Conservation (phyloP, 2,329 filamentous ascomycete species). For the Cercospora sp. region DNA sequence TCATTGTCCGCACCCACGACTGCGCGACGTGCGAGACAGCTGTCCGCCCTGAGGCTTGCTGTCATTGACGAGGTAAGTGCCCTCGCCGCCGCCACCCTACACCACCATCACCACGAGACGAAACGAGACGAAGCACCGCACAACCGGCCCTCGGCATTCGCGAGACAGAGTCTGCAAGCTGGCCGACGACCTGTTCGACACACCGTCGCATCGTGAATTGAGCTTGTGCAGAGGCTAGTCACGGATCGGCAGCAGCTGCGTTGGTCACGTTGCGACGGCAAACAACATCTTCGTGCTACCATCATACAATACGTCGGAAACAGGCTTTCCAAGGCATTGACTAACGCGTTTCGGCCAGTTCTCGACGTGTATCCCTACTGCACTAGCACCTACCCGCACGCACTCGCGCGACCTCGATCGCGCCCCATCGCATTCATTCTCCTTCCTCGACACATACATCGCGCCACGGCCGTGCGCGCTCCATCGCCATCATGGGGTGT, state of each 20-base stretch:
- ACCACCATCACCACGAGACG: background rate
- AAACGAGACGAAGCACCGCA: background rate
- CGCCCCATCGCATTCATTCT: background rate
- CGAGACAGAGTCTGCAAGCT: background rate
- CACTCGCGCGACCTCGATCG: background rate
- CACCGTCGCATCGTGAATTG: background rate
- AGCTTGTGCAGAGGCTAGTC: background rate
- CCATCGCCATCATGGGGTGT: constrained; percentile 84
- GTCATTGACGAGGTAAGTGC: constrained; percentile 7
- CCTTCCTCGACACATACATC: constrained; percentile 11
- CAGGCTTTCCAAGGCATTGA: background rate
- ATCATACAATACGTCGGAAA: constrained; percentile 8
- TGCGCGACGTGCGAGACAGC: background rate
- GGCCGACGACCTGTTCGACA: background rate
- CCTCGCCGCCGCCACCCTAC: background rate
- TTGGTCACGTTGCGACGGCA: constrained; percentile 19
- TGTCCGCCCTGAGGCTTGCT: background rate
- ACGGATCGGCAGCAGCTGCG: constrained; percentile 7
- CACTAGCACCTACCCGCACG: background rate
- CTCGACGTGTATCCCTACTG: background rate
- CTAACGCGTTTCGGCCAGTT: constrained; percentile 4
- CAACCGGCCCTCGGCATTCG: background rate
- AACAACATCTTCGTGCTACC: constrained; percentile 16
- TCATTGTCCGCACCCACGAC: background rate
- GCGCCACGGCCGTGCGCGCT: constrained; percentile 17